Percentiles rank a stretch among this genome's conserved stretches.
Conservation (phyloP, 1,284 basidiomycete genomes). For the Microbotryomycetes sp. region DNA sequence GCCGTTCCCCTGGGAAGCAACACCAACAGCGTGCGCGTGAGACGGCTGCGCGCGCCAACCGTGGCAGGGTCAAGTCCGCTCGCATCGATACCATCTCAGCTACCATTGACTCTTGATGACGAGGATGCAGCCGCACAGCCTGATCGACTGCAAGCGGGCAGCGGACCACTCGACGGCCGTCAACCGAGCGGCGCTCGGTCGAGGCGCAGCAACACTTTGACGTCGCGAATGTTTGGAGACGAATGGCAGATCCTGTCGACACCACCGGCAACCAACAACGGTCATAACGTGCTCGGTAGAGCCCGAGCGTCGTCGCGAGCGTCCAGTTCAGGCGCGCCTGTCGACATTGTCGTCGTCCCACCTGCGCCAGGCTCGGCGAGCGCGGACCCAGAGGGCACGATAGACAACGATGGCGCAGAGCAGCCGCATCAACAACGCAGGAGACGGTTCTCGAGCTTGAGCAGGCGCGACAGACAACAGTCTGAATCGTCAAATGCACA, state of each 20-base stretch:
- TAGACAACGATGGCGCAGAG: not conserved
- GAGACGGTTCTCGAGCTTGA: not conserved
- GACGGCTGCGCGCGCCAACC: not conserved
- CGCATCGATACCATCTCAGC: not conserved
- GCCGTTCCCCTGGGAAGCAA: too few relatives aligned
- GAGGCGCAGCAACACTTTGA: not conserved
- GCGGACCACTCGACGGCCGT: too few relatives aligned
- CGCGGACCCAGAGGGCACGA: not conserved
- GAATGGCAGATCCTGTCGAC: not conserved
- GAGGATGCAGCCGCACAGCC: too few relatives aligned
- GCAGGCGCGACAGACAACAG: not conserved
- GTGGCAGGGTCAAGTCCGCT: not conserved
- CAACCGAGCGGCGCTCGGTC: too few relatives aligned
- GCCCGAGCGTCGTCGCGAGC: not conserved
- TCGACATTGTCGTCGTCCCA: not conserved
- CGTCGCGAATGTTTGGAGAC: not conserved
- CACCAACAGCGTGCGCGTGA: slow-evolving; percentile 1
- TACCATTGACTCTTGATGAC: too few relatives aligned
- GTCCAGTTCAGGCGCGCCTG: not conserved
- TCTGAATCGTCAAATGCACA: not conserved
- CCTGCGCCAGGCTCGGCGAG: not conserved
- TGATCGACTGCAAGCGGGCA: too few relatives aligned
- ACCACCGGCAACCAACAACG: not conserved
- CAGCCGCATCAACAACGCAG: not conserved
- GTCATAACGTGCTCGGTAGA: too few relatives aligned